phyloP scores from a whole-genome alignment of 768 basidiomycete species.

The Galerina marginata region DNA sequence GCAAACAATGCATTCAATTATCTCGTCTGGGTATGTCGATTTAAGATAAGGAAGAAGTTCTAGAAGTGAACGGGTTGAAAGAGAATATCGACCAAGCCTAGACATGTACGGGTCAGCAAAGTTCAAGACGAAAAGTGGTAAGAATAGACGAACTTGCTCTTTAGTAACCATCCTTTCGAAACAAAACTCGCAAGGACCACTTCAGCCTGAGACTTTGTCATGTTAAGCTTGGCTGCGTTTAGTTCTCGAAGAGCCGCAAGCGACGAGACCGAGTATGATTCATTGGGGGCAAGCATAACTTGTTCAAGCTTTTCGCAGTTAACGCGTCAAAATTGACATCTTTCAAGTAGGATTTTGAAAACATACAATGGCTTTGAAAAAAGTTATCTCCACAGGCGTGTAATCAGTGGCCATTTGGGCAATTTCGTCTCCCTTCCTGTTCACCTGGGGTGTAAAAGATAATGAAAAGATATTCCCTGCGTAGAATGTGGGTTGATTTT shows the following conservation, averaged over 20 bases:
- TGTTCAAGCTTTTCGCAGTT: slow-evolving; percentile 70
- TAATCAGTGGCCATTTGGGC: slow-evolving; percentile 89
- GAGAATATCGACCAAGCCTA: slow-evolving; percentile 73
- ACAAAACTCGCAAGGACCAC: slow-evolving; percentile 78
- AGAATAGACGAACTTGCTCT: slow-evolving; percentile 64
- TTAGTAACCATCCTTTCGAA: slow-evolving; percentile 78
- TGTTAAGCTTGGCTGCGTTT: slow-evolving; percentile 59
- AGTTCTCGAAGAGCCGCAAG: slow-evolving; percentile 78
- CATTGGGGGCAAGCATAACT: slow-evolving; percentile 81
- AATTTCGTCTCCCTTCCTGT: slow-evolving; percentile 78
- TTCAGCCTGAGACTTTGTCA: slow-evolving; percentile 81
- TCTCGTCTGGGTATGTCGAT: slow-evolving; percentile 71
- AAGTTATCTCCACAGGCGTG: slow-evolving; percentile 75
- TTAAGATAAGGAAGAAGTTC: slow-evolving; percentile 80
- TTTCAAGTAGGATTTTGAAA: background rate
- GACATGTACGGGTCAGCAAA: background rate
- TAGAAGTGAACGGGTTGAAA: slow-evolving; percentile 74
- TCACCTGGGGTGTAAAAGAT: slow-evolving; percentile 59
- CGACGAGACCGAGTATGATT: slow-evolving; percentile 79
- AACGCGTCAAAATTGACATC: background rate
- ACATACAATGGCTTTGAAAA: slow-evolving; percentile 83
- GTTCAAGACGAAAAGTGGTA: slow-evolving; percentile 9
- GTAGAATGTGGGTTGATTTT: slow-evolving; percentile 26
- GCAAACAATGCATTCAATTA: slow-evolving; percentile 77
- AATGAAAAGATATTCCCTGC: background rate